Evolutionary conservation across 305 asterid genomes (phyloP).

Genomic region (Coffea humblotiana): DNA sequence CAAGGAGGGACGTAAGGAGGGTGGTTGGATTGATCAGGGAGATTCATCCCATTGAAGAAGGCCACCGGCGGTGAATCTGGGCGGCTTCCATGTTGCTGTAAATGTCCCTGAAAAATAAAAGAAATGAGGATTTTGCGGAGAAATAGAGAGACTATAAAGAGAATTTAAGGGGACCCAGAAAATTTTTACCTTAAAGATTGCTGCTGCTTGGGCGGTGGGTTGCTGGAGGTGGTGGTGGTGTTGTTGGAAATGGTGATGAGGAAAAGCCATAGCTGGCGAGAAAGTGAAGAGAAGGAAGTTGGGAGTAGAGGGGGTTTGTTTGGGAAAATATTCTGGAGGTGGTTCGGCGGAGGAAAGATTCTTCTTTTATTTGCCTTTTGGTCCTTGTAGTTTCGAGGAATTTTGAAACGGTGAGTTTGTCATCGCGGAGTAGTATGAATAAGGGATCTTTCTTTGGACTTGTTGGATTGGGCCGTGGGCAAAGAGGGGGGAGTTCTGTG

Average conservation of each 20-base stretch:
- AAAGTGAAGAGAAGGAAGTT: constrained; percentile 11
- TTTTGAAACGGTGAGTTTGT: background rate
- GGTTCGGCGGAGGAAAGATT: constrained; percentile 32
- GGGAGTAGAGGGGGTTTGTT: constrained; percentile 18
- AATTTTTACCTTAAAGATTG: constrained; percentile 47
- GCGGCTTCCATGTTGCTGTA: constrained; percentile 60
- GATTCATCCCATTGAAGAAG: constrained; percentile 57
- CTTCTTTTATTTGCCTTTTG: constrained; percentile 34
- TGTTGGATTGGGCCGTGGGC: constrained; percentile 1
- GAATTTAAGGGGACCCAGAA: background rate
- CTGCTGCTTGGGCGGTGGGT: constrained; percentile 38
- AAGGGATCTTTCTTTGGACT: background rate
- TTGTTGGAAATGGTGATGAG: constrained; percentile 65
- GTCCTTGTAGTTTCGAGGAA: constrained; percentile 31
- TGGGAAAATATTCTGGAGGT: constrained; percentile 20
- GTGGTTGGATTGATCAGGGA: constrained; percentile 62
- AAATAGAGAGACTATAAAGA: background rate
- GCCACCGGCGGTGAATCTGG: constrained; percentile 65
- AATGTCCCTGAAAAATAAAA: constrained; percentile 48
- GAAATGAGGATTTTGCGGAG: constrained; percentile 3
- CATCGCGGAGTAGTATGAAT: background rate
- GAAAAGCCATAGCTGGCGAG: constrained; percentile 63
- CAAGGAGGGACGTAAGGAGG: constrained; percentile 86
- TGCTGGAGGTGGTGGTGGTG: constrained; percentile 66
- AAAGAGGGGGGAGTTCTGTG: too few species aligned